Conservation (phyloP, 805 yeast genomes). For the Candida palmyrensis region DNA sequence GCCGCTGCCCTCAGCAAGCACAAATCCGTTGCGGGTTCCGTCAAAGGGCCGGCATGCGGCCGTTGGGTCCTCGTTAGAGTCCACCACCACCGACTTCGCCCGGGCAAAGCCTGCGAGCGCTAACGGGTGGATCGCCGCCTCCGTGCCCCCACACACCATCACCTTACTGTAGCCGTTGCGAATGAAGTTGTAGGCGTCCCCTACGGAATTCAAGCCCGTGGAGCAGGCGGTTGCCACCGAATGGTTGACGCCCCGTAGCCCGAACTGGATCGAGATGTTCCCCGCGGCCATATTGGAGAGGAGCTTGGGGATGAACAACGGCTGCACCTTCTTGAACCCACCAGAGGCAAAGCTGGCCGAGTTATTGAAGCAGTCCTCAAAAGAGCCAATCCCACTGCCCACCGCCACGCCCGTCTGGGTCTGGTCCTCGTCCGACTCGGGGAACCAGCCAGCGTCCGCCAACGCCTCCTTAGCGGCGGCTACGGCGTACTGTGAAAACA, state of each 20-base stretch:
- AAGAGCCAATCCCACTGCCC: conserved; percentile 91
- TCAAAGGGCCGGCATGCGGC: conserved; percentile 89
- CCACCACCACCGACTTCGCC: conserved; percentile 72
- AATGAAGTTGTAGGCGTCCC: conserved; percentile 85
- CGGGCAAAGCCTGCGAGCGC: conserved; percentile 89
- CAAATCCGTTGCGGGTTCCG: conserved; percentile 73
- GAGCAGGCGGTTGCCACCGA: conserved; percentile 95
- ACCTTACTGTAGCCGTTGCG: conserved; percentile 75
- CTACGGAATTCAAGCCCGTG: conserved; percentile 89
- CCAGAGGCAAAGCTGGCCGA: conserved; percentile 48
- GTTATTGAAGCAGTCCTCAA: conserved; percentile 66
- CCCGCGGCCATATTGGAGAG: conserved; percentile 95
- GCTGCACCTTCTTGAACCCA: conserved; percentile 68
- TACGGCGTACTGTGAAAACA: conserved; percentile 73
- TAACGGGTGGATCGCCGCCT: conserved; percentile 79
- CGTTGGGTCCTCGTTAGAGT: conserved; percentile 54
- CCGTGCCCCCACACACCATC: conserved; percentile 94
- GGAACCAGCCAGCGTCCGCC: conserved; percentile 54
- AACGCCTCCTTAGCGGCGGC: conserved; percentile 78
- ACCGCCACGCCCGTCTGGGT: conserved; percentile 66
- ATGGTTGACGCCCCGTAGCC: conserved; percentile 81
- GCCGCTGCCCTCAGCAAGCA: conserved; percentile 91
- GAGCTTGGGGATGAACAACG: conserved; percentile 79
- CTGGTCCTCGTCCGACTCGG: conserved; percentile 28
- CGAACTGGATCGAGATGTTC: conserved; percentile 72